Evolutionary conservation across 495 filamentous ascomycete genomes (phyloP), one percentile per base, ranked within the genome.

Genomic region (Astrothelium subdiscretum): DNA sequence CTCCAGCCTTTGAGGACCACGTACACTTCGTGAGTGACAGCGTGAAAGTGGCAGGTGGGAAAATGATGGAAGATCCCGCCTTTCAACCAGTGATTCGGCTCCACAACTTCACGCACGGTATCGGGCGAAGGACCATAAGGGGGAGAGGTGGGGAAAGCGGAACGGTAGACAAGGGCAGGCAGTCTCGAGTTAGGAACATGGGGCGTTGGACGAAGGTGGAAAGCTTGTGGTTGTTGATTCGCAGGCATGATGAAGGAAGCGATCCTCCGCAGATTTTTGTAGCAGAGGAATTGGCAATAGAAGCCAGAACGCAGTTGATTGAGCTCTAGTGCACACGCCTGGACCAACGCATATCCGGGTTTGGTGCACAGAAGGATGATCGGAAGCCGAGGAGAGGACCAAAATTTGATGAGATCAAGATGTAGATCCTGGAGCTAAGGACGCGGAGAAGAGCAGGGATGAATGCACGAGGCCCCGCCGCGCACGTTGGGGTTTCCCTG

Each of bases 21-120:
- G 67, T 76, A 77, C 60, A 70, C 74, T 63, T 77, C 73, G 62
- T 75, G 75, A 2, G 74, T 75, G 0, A 73, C 69, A 27, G 68
- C 68, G 60, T 75, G 75, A 60, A 72, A 76, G 60, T 77, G 74
- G 57, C n/a, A n/a, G 22, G 71, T 65, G 5, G 57, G 31, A 59
- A 69, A 72, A 20, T 71, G 71, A 51, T 75, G 71, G 66, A 75
- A 76, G 15, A 70, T 65, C 31, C 75, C 74, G 54, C 73, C 72
- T 42, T 74, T 67, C 44, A 73, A 29, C 75, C 75, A 76, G 29
- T 62, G 40, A 61, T 76, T 76, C 32, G 68, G 59, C 57, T 75
- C 72, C 57, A 76, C 63, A 24, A 67, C 59, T 54, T 64, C 61
- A 27, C 66, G 68, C 12, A 66, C 66, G 3, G 66, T 61, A 22